Evolutionary conservation across 1,284 basidiomycete species (phyloP).

Genomic region (Rhodotorula sp.): DNA sequence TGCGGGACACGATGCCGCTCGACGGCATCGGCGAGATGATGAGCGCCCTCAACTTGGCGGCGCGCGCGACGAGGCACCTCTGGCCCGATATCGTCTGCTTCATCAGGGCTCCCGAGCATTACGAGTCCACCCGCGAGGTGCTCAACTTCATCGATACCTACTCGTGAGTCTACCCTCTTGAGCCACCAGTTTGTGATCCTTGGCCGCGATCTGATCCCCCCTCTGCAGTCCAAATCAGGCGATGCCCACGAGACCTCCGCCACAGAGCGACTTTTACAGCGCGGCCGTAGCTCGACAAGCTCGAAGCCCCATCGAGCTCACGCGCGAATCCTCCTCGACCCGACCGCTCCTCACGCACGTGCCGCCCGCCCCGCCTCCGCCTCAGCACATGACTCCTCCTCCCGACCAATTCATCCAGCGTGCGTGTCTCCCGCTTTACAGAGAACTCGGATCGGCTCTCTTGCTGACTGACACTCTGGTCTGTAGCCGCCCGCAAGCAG

Average conservation of each 20-base stretch:
- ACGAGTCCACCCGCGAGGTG: slow-evolving; percentile 2
- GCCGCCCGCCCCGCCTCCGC: background rate
- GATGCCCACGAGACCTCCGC: background rate
- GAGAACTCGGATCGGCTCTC: too few species aligned
- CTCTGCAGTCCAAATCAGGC: background rate
- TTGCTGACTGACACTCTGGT: background rate
- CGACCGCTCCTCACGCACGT: slow-evolving; percentile 8
- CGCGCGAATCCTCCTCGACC: background rate
- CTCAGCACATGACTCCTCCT: background rate
- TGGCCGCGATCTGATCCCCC: too few species aligned
- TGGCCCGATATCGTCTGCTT: slow-evolving; percentile 17
- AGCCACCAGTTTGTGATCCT: too few species aligned
- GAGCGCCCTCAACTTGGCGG: slow-evolving; percentile 13
- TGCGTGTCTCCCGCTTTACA: background rate
- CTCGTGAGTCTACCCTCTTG: background rate
- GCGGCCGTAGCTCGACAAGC: background rate
- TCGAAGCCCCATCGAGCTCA: background rate
- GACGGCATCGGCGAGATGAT: background rate
- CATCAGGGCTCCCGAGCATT: background rate
- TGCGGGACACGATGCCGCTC: background rate
- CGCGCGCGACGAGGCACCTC: slow-evolving; percentile 12
- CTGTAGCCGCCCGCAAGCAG: background rate
- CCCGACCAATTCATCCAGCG: slow-evolving; percentile 14
- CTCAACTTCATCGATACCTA: background rate
- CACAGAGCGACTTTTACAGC: background rate